These are phyloP conservation scores for Erodium trifolium DNA, from an alignment of 441 rosid species.

Conservation along the genomic window DNA sequence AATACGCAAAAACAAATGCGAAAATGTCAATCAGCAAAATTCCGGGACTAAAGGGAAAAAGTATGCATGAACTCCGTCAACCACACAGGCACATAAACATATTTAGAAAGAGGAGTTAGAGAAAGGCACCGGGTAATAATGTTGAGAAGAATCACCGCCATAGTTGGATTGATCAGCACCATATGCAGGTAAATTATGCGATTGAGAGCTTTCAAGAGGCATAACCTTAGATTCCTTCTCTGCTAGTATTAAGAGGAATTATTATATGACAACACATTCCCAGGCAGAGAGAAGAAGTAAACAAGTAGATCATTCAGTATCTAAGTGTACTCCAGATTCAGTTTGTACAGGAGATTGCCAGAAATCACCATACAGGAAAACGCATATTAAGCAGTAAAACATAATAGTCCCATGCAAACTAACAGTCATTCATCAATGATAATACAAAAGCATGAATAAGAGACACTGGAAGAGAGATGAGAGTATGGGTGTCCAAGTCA, in stretches of 20 bases:
- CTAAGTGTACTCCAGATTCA: background rate
- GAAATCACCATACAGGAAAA: background rate
- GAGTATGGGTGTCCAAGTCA: background rate
- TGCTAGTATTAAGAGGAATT: conserved; percentile 26
- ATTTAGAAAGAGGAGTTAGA: conserved; percentile 7
- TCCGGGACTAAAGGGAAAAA: background rate
- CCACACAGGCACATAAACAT: conserved; percentile 10
- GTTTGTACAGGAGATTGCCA: background rate
- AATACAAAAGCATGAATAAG: background rate
- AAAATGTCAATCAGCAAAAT: background rate
- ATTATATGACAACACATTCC: conserved; percentile 13
- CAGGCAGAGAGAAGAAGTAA: background rate
- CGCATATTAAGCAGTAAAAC: background rate
- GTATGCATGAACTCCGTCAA: background rate
- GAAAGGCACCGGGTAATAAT: conserved; percentile 49
- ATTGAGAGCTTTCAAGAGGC: conserved; percentile 37
- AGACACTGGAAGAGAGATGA: background rate
- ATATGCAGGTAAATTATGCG: conserved; percentile 25
- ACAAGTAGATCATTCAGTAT: background rate
- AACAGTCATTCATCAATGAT: background rate
- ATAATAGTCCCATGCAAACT: background rate
- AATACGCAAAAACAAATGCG: conserved; percentile 10
- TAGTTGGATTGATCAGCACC: conserved; percentile 27
- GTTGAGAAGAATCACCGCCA: conserved; percentile 33
- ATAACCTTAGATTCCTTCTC: conserved; percentile 44